Percentiles rank a stretch among this genome's conserved stretches.
These are phyloP conservation scores for Talaromyces borbonicus DNA, from an alignment of 495 filamentous ascomycete genomes.

Conservation along the genomic window DNA sequence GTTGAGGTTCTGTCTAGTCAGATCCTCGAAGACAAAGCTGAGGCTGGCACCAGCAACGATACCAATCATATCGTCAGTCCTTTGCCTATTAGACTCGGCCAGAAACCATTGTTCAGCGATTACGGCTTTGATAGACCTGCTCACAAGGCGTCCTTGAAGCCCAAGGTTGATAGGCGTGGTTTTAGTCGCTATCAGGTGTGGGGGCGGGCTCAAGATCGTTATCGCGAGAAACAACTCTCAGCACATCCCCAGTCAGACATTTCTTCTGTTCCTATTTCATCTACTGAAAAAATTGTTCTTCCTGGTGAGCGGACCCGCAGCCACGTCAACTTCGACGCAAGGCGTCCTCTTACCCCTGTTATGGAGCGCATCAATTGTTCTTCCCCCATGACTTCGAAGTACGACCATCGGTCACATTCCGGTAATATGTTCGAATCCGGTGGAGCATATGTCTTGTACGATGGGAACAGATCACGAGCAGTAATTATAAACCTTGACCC, in stretches of 20 bases:
- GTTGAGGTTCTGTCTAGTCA: constrained; percentile 33
- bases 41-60: not conserved
- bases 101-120: constrained; percentile 17
- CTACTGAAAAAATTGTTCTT: not conserved
- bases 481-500: not conserved
- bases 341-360: not conserved
- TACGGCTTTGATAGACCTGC: constrained; percentile 25
- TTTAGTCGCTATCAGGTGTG: constrained; percentile 41
- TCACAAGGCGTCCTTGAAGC: constrained; percentile 7
- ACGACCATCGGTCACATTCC: not conserved
- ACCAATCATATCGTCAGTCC: constrained; percentile 1
- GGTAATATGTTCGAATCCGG: not conserved
- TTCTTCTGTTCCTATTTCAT: not conserved
- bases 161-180: constrained; percentile 32
- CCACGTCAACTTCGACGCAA: not conserved
- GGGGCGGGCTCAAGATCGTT: constrained; percentile 34
- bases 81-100: not conserved
- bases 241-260: not conserved
- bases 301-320: not conserved
- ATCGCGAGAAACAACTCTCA: constrained; percentile 13
- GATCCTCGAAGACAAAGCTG: constrained; percentile 10
- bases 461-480: not conserved
- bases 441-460: not conserved
- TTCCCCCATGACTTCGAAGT: not conserved
- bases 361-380: not conserved